These are phyloP conservation scores for Ascochyta rabiei DNA, from an alignment of 2,329 filamentous ascomycete species.

Conservation along the genomic window DNA sequence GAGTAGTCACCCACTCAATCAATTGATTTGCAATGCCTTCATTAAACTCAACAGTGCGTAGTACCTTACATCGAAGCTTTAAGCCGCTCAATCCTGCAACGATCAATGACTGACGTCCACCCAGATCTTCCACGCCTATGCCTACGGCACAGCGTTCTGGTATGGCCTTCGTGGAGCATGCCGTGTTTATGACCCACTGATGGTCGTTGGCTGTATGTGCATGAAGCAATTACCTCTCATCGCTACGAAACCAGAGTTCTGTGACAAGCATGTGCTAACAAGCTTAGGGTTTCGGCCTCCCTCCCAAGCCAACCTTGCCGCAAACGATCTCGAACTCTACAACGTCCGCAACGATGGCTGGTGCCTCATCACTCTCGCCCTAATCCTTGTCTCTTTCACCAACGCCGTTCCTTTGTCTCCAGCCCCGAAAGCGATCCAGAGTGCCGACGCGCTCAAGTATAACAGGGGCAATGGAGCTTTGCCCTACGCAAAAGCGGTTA, in stretches of 20 bases:
- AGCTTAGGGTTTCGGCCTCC: conserved; percentile 31
- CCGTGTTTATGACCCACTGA: conserved; percentile 33
- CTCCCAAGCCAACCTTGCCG: conserved; percentile 26
- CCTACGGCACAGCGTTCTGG: conserved; percentile 37
- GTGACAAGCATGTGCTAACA: conserved; percentile 2
- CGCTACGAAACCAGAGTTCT: too few relatives aligned
- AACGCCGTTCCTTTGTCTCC: conserved; percentile 25
- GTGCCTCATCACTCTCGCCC: conserved; percentile 34
- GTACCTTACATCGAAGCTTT: neutral
- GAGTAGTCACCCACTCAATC: neutral
- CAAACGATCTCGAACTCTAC: conserved; percentile 36
- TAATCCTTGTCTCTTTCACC: conserved; percentile 31
- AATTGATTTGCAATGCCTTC: conserved; percentile 18
- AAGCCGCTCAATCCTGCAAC: neutral
- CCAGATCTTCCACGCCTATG: conserved; percentile 33
- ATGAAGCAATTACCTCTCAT: neutral
- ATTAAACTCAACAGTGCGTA: conserved; percentile 21
- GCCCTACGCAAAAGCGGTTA: conserved; percentile 28
- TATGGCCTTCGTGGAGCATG: conserved; percentile 32
- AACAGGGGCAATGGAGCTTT: conserved; percentile 10
- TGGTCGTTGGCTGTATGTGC: conserved; percentile 31
- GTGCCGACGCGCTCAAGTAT: conserved; percentile 5
- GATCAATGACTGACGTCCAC: neutral
- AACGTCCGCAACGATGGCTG: conserved; percentile 34
- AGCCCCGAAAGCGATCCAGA: conserved; percentile 6